phyloP scores from a whole-genome alignment of 495 filamentous ascomycete species.

The Penicillium ochrochloron region DNA sequence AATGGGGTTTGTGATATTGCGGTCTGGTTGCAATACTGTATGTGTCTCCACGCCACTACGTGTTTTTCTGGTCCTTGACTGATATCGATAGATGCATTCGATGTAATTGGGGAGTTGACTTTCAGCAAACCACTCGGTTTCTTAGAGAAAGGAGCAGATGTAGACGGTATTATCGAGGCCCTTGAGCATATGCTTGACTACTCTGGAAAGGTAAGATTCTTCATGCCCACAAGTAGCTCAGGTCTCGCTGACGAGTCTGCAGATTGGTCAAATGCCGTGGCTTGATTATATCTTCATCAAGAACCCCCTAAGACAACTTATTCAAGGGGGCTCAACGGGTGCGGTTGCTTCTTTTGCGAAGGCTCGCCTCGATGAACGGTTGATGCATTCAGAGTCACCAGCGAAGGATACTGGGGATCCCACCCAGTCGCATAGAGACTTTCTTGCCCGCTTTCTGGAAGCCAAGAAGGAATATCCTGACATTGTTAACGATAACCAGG shows the following conservation, averaged over 20 bases:
- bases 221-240: neutral
- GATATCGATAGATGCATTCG: slow-evolving; percentile 41
- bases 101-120: slow-evolving; percentile 44
- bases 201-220: slow-evolving; percentile 19
- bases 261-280: slow-evolving; percentile 56
- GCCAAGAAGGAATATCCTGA: slow-evolving; percentile 39
- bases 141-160: slow-evolving; percentile 40
- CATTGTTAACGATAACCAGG: slow-evolving; percentile 38
- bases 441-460: slow-evolving; percentile 36
- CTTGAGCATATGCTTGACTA: slow-evolving; percentile 27
- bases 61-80: neutral
- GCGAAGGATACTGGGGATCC: neutral
- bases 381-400: slow-evolving; percentile 1
- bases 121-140: slow-evolving; percentile 46
- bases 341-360: slow-evolving; percentile 44
- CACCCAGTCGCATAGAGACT: slow-evolving; percentile 24
- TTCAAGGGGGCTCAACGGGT: slow-evolving; percentile 36
- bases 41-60: neutral
- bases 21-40: slow-evolving; percentile 48
- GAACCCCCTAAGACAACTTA: slow-evolving; percentile 49
- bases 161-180: slow-evolving; percentile 39
- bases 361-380: slow-evolving; percentile 55
- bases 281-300: slow-evolving; percentile 56
- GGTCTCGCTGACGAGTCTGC: neutral
- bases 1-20: slow-evolving; percentile 41